Evolutionary conservation across 2,329 filamentous ascomycete genomes (phyloP).

Genomic region (Didymella glomerata): DNA sequence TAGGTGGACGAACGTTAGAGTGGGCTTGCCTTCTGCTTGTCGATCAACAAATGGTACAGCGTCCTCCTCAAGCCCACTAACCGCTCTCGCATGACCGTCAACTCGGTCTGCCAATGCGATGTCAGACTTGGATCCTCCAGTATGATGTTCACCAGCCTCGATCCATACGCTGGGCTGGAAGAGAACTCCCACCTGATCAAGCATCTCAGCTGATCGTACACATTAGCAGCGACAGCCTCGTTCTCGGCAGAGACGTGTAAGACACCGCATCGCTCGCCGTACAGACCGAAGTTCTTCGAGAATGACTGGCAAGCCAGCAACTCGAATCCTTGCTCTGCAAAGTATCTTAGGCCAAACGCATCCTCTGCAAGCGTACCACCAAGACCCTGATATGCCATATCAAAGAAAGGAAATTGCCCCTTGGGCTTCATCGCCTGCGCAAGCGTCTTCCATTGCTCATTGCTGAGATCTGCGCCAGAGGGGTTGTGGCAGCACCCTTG

Average conservation of each 20-base stretch:
- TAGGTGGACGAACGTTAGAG: neutral
- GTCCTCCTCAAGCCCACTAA: neutral
- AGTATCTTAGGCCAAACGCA: neutral
- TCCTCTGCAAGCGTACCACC: neutral
- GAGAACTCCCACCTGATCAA: neutral
- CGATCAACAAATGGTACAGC: neutral
- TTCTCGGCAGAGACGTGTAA: neutral
- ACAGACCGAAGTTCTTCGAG: neutral
- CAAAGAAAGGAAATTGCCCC: neutral
- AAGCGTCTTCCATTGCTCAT: slow-evolving; percentile 41
- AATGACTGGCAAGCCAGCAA: neutral
- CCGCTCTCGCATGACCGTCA: neutral
- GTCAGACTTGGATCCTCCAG: neutral
- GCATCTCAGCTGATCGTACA: neutral
- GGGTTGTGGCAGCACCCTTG: slow-evolving; percentile 54
- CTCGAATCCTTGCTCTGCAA: neutral
- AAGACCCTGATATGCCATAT: neutral
- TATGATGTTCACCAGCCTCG: neutral
- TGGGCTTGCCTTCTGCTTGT: neutral
- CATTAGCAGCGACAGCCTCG: neutral
- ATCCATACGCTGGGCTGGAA: neutral
- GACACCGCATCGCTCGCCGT: neutral
- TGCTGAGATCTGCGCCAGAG: slow-evolving; percentile 46
- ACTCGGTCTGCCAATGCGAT: neutral
- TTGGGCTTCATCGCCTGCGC: neutral